Percentiles rank a stretch among this genome's conserved stretches.
phyloP scores from a whole-genome alignment of 768 basidiomycete genomes.

The Phylloporus sp. region DNA sequence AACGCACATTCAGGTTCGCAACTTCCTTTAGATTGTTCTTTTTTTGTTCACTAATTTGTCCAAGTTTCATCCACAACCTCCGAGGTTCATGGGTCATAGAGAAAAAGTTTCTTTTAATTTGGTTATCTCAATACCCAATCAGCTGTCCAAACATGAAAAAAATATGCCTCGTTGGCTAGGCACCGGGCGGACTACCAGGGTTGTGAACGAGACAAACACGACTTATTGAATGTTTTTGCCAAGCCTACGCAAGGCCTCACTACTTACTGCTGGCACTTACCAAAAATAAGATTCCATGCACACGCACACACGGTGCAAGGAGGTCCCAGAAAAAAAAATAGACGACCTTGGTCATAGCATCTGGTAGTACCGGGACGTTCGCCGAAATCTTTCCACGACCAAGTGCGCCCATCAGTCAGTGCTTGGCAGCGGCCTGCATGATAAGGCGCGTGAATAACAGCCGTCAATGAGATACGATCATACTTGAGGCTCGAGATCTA shows the following conservation, averaged over 20 bases:
- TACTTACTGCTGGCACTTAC: conserved; percentile 21
- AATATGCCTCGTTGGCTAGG: conserved; percentile 16
- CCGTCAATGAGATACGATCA: conserved; percentile 21
- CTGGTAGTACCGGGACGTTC: conserved; percentile 22
- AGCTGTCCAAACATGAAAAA: conserved; percentile 8
- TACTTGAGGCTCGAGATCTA: conserved; percentile 31
- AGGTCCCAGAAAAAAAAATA: conserved; percentile 11
- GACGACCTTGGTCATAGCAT: conserved; percentile 22
- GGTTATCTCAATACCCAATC: conserved; percentile 7
- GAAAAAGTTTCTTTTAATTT: conserved; percentile 13
- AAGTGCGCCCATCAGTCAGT: conserved; percentile 31
- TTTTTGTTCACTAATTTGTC: conserved; percentile 7
- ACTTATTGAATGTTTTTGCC: conserved; percentile 10
- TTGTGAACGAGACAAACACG: conserved; percentile 10
- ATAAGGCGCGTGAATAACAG: conserved; percentile 19
- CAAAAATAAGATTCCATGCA: conserved; percentile 24
- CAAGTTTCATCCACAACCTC: conserved; percentile 15
- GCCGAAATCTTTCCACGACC: conserved; percentile 34
- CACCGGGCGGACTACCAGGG: conserved; percentile 7
- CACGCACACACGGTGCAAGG: conserved; percentile 15
- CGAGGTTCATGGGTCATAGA: conserved; percentile 8
- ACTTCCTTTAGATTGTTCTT: conserved; percentile 5
- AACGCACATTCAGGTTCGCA: conserved; percentile 24
- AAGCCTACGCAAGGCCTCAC: conserved; percentile 20
- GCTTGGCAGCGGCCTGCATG: conserved; percentile 27